Base-by-base conservation (phyloP, 2,329 filamentous ascomycete genomes). In the Coleophoma eucalyptorum region DNA sequence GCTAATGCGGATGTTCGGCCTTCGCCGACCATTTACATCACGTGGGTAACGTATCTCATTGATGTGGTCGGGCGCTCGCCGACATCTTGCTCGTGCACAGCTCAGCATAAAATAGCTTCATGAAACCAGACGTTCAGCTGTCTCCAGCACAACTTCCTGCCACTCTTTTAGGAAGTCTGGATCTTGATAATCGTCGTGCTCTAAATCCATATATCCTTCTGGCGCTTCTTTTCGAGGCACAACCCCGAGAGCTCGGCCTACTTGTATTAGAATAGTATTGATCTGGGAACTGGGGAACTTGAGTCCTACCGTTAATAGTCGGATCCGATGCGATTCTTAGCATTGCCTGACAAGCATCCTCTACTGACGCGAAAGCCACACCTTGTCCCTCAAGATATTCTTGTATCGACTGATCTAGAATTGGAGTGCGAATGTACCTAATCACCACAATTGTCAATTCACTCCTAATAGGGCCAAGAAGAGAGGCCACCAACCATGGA, bases 401-500 rank as follows among this genome's bases (percentile, higher is more conserved):
- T 12, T n/a, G 5, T 20, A 31, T 13, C 15, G 2, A 13, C 8
- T 5, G 18, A 15, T 11, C 11, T 20, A 43, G 11, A 12, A 43
- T 43, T 3, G 20, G 20, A 13, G 41, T 43, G 10, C 20, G 41
- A 10, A 21, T 43, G 12, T 21, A 43, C 41, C 41, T 43, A 43
- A 13, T 19, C 16, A 20, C 20, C 3, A 20, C 13, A 3, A 43
- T 12, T 20, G 7, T 2, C 26, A 10, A 20, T 15, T 21, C 20
- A 5, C 40, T 16, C 19, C 20, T 20, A 16, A 42, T 16, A 16
- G 5, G 40, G 4, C 19, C 15, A 19, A 45, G 50, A 33, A 50
- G 21, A 31, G 21, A 21, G 21, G 35, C 13, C 48, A 69, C 67
- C 55, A 66, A 75, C 60, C 72, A 74, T 8, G 72, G 73, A 0